phyloP scores from a whole-genome alignment of 2,329 filamentous ascomycete species.

The Fusarium domesticum region DNA sequence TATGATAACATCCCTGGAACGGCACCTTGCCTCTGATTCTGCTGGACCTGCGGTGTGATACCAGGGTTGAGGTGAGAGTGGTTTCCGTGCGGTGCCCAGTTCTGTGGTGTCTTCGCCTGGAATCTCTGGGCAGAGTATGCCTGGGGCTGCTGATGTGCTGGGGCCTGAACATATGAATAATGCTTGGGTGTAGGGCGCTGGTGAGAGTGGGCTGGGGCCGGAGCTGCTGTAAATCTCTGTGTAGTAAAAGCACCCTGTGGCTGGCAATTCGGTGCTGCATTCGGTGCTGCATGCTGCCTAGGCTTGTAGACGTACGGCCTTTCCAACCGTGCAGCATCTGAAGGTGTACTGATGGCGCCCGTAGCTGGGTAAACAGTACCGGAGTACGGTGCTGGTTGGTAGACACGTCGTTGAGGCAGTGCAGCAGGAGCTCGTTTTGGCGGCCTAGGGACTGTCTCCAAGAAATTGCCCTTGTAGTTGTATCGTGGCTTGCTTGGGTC shows the following conservation, averaged over 20 bases:
- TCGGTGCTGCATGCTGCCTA: constrained; percentile 33
- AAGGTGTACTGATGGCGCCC: neutral
- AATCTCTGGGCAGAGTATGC: constrained; percentile 25
- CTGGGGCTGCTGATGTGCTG: constrained; percentile 9
- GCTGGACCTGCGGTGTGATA: constrained; percentile 4
- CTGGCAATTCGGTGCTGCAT: constrained; percentile 21
- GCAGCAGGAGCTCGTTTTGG: constrained; percentile 36
- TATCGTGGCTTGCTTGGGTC: constrained; percentile 59
- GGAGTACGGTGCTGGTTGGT: constrained; percentile 22
- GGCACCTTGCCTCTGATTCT: constrained; percentile 13
- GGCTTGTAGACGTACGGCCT: constrained; percentile 57
- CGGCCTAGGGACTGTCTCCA: constrained; percentile 64
- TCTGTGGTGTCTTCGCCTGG: constrained; percentile 18
- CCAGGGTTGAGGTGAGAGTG: constrained; percentile 1
- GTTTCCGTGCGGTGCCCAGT: constrained; percentile 9
- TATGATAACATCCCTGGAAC: neutral
- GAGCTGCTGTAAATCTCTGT: constrained; percentile 26
- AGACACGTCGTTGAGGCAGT: constrained; percentile 24
- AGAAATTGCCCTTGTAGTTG: constrained; percentile 68
- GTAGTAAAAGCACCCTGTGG: constrained; percentile 23
- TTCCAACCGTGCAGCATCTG: constrained; percentile 27
- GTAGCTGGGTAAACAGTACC: constrained; percentile 5
- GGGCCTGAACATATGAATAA: constrained; percentile 10
- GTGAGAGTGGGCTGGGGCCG: constrained; percentile 1
- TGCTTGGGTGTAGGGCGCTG: constrained; percentile 16